phyloP scores from a whole-genome alignment of 169 alveolate species.

The Toxoplasma gondii region DNA sequence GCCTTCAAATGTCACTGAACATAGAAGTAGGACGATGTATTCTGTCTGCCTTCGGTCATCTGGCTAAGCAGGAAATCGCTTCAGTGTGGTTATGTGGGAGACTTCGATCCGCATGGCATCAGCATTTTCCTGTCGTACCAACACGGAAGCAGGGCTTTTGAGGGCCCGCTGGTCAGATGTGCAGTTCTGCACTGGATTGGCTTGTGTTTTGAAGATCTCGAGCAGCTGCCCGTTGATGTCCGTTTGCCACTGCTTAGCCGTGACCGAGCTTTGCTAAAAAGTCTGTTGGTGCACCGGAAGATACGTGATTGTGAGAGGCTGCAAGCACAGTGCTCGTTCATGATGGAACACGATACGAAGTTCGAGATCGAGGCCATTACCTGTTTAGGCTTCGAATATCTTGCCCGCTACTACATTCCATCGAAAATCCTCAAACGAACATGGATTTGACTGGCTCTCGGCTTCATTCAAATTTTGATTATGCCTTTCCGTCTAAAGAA shows the following conservation, averaged over 20 bases:
- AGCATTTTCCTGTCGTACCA: slow-evolving; percentile 44
- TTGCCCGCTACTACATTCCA: slow-evolving; percentile 40
- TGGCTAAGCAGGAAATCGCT: background rate
- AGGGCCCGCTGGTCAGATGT: slow-evolving; percentile 11
- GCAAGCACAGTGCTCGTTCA: slow-evolving; percentile 2
- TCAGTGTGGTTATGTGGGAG: slow-evolving; percentile 61
- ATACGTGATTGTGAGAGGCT: background rate
- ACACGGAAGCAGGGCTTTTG: slow-evolving; percentile 19
- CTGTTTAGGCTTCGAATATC: slow-evolving; percentile 38
- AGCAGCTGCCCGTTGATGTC: background rate
- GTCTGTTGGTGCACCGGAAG: slow-evolving; percentile 44
- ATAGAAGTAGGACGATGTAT: background rate
- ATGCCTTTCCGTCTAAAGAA: too few relatives aligned
- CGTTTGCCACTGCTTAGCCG: background rate
- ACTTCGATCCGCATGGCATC: slow-evolving; percentile 69
- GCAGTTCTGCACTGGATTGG: slow-evolving; percentile 56
- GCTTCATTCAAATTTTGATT: background rate
- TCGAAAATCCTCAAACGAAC: slow-evolving; percentile 36
- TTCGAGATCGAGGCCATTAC: slow-evolving; percentile 61
- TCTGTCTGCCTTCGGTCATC: background rate
- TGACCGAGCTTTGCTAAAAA: slow-evolving; percentile 32
- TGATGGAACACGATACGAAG: slow-evolving; percentile 15
- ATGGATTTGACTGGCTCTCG: slow-evolving; percentile 23
- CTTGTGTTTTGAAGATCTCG: slow-evolving; percentile 30
- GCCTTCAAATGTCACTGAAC: slow-evolving; percentile 2